These are phyloP conservation scores for Atkinsonella hypoxylon DNA, from an alignment of 2,329 filamentous ascomycete genomes.

Conservation along the genomic window DNA sequence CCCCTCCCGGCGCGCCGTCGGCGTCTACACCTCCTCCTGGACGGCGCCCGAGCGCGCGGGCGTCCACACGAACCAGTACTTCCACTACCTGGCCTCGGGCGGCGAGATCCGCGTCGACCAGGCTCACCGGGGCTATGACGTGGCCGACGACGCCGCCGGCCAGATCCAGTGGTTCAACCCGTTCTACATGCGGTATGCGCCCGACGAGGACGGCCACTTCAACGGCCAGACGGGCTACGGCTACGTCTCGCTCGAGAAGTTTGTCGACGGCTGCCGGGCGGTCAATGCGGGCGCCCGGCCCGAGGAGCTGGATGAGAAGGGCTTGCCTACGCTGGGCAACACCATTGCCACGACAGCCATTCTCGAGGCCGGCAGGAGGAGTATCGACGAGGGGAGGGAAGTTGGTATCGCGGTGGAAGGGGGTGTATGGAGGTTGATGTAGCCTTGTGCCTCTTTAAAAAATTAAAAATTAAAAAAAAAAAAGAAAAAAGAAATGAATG, in stretches of 20 bases:
- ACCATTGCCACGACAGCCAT: constrained; percentile 89
- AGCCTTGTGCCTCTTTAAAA: not conserved
- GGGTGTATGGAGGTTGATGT: constrained; percentile 55
- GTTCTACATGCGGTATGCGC: constrained; percentile 91
- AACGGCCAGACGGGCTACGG: constrained; percentile 84
- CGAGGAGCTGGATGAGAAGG: constrained; percentile 66
- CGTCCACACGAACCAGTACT: constrained; percentile 95
- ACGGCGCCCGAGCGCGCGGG: constrained; percentile 85
- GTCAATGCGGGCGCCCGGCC: constrained; percentile 67
- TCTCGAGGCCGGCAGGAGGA: constrained; percentile 72
- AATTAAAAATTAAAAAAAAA: no score
- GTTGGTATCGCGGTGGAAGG: constrained; percentile 60
- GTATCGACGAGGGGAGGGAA: constrained; percentile 70
- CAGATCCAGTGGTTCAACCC: constrained; percentile 82
- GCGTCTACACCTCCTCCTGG: constrained; percentile 89
- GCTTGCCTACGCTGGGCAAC: constrained; percentile 75
- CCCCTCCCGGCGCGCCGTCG: constrained; percentile 61
- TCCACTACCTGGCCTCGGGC: constrained; percentile 78
- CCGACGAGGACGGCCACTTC: constrained; percentile 92
- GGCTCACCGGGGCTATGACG: constrained; percentile 87
- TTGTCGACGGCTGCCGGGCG: constrained; percentile 72
- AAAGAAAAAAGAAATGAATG: no score
- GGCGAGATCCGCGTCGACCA: constrained; percentile 87
- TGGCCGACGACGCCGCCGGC: constrained; percentile 65
- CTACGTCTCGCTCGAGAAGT: constrained; percentile 92